These are phyloP conservation scores for Fraxinus sp. DNA, from an alignment of 305 asterid genomes.

Conservation along the genomic window DNA sequence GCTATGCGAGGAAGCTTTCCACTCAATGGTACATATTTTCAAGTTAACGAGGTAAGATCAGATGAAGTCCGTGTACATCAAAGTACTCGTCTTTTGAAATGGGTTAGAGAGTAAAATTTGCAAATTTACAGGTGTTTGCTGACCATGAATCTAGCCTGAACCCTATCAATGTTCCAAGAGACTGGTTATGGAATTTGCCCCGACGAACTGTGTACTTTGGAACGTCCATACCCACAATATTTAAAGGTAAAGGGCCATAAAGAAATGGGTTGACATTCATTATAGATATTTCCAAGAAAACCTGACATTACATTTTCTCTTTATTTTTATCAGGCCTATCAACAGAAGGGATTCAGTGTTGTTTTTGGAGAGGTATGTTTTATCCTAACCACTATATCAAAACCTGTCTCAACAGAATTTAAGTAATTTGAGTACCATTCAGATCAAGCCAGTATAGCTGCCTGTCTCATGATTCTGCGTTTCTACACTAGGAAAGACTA, in stretches of 20 bases:
- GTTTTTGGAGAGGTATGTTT: constrained; percentile 93
- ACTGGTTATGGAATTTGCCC: constrained; percentile 85
- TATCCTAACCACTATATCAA: background rate
- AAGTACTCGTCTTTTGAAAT: constrained; percentile 1
- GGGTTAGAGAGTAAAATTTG: constrained; percentile 21
- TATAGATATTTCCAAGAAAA: constrained; percentile 12
- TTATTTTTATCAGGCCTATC: constrained; percentile 58
- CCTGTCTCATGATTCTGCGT: background rate
- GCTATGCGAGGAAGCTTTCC: constrained; percentile 99
- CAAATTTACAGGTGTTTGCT: constrained; percentile 72
- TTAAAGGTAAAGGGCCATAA: constrained; percentile 59
- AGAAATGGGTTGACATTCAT: constrained; percentile 10
- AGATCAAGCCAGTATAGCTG: background rate
- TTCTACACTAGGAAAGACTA: background rate
- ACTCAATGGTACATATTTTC: constrained; percentile 92
- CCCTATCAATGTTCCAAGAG: constrained; percentile 80
- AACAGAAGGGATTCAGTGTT: constrained; percentile 74
- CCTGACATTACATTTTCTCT: constrained; percentile 15
- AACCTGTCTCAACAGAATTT: constrained; percentile 1
- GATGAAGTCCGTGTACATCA: background rate
- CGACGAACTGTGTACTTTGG: constrained; percentile 90
- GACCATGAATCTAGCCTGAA: constrained; percentile 84
- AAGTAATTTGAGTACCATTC: background rate
- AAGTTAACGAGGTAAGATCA: constrained; percentile 82
- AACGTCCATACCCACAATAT: constrained; percentile 86